Evolutionary conservation across 2,329 filamentous ascomycete genomes (phyloP).

Genomic region (Fusarium tanahbumbuense): DNA sequence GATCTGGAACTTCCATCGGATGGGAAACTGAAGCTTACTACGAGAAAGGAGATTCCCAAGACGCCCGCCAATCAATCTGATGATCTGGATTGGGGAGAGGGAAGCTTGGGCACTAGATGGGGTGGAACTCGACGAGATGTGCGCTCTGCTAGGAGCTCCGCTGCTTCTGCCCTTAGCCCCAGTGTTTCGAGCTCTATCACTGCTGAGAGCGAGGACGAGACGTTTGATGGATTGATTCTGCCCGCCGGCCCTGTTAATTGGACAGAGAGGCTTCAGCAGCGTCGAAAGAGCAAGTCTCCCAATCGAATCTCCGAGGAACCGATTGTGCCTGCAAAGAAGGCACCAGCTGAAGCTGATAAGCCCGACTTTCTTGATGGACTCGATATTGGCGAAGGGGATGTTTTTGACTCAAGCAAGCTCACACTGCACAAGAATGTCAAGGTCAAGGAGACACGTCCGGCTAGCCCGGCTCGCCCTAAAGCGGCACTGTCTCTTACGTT

Average conservation of each 20-base stretch:
- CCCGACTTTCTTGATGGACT: constrained; percentile 90
- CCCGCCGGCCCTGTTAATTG: constrained; percentile 88
- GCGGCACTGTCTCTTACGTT: constrained; percentile 90
- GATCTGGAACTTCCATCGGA: constrained; percentile 78
- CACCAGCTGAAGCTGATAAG: constrained; percentile 58
- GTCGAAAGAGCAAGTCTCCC: constrained; percentile 71
- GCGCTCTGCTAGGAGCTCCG: constrained; percentile 86
- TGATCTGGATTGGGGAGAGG: constrained; percentile 94
- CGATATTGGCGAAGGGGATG: constrained; percentile 85
- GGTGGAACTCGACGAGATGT: constrained; percentile 85
- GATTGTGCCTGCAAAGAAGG: constrained; percentile 48
- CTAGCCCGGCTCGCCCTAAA: constrained; percentile 77
- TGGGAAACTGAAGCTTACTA: constrained; percentile 73
- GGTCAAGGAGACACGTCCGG: constrained; percentile 76
- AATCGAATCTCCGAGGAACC: constrained; percentile 59
- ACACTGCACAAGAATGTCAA: constrained; percentile 93
- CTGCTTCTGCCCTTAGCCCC: constrained; percentile 88
- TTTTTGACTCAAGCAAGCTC: constrained; percentile 83
- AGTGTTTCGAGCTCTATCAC: constrained; percentile 93
- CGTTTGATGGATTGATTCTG: constrained; percentile 87
- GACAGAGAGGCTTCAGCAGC: constrained; percentile 78
- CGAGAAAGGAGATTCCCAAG: constrained; percentile 69
- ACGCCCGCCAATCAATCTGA: constrained; percentile 72
- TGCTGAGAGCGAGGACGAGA: constrained; percentile 92
- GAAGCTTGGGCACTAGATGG: constrained; percentile 89